phyloP scores from a whole-genome alignment of 1,284 basidiomycete species.

The Grifola frondosa region DNA sequence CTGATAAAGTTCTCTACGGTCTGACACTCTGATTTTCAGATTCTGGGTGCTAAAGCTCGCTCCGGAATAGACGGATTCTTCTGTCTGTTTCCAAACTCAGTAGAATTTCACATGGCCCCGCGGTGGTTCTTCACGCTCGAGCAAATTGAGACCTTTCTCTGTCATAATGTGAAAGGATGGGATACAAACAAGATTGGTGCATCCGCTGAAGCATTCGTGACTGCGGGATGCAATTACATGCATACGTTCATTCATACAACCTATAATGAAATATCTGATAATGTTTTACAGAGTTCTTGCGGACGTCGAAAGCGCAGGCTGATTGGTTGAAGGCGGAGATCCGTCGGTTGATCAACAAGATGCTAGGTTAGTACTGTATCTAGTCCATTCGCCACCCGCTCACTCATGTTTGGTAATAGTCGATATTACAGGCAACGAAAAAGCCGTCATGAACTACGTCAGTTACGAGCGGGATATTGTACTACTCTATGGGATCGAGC shows the following conservation, averaged over 20 bases:
- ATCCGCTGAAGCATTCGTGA: not conserved
- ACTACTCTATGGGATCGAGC: not conserved
- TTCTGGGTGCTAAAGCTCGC: not conserved
- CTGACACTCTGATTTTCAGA: not conserved
- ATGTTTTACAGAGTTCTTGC: not conserved
- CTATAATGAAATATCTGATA: too few species aligned
- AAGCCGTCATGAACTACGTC: not conserved
- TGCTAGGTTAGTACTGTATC: not conserved
- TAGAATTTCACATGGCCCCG: not conserved
- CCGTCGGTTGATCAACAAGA: not conserved
- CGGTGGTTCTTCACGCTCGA: not conserved
- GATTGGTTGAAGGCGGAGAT: conserved; percentile 3
- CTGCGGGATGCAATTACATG: not conserved
- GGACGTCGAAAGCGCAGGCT: not conserved
- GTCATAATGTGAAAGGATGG: not conserved
- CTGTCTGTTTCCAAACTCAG: not conserved
- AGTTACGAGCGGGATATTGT: not conserved
- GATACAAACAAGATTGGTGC: not conserved
- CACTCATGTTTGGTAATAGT: not conserved
- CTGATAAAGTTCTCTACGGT: not conserved
- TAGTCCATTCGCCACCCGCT: not conserved
- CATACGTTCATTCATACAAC: not conserved
- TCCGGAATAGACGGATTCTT: not conserved
- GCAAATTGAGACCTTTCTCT: not conserved
- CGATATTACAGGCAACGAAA: conserved; percentile 1